Evolutionary conservation across 257 asterid species (phyloP), one percentile per base, ranked within the genome.

Genomic region (Solanum pennellii): DNA sequence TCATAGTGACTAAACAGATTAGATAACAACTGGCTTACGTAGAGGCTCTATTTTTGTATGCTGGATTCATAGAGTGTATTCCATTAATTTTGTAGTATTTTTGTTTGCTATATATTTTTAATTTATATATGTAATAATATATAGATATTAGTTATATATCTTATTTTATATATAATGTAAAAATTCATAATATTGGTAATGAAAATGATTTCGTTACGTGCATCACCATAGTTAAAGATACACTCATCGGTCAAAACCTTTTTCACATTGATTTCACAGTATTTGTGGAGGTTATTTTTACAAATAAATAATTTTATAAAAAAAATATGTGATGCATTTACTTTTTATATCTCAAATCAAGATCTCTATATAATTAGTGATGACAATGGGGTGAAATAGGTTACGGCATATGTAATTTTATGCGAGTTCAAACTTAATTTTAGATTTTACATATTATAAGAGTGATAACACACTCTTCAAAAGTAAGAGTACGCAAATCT

Each of bases 1-100:
- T 87, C 52, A 82, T 73, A 23, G 83, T 89, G 83, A 66, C 84
- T 59, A 31, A 79, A 79, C 79, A 88, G 83, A 56, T 77, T 60
- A 60, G 37, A 73, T 87, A 85, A 85, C 89, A 82, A 85, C 83
- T 62, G 85, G 87, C 29, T 47, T 47, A 80, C 68, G 16, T 29
- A 29, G 12, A 49, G 4, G 18, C 29, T 47, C 18, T 20, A 27
- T 45, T 45, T 79, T 42, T 41, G 29, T n/a, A 62, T 62, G 15
- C 8, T 62, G 29, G 33, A 59, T 59, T 21, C 27, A 59, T 59
- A 20, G 25, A 20, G 68, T 59, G 68, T 21, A 21, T 59, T 21
- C 11, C 3, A 56, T 56, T 56, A 56, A 41, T 9, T 41, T 42
- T 42, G 39, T 37, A 37, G 39, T 37, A 37, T 37, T 37, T 37